These are phyloP conservation scores for Aspergillus diversus DNA, from an alignment of 495 filamentous ascomycete species.

Conservation along the genomic window DNA sequence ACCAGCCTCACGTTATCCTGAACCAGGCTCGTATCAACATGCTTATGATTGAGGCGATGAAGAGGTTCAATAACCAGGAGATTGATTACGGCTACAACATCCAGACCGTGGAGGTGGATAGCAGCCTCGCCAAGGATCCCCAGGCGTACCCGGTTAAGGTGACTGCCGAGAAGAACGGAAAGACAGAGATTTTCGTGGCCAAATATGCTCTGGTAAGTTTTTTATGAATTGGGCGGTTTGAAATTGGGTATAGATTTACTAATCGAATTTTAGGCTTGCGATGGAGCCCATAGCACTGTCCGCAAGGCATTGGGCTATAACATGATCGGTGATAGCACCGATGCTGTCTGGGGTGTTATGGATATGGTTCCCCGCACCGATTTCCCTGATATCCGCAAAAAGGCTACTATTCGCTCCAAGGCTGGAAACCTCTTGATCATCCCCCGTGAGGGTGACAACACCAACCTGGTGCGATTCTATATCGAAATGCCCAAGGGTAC, in stretches of 20 bases:
- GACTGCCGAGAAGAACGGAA: slow-evolving; percentile 54
- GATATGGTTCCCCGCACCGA: slow-evolving; percentile 74
- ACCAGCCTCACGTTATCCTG: slow-evolving; percentile 74
- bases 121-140: slow-evolving; percentile 36
- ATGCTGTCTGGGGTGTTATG: slow-evolving; percentile 83
- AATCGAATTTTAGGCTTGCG: slow-evolving; percentile 60
- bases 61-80: slow-evolving; percentile 43
- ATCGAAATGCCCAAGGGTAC: slow-evolving; percentile 65
- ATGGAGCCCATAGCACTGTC: slow-evolving; percentile 75
- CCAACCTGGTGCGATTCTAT: slow-evolving; percentile 70
- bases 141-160: slow-evolving; percentile 58
- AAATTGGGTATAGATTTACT: background rate
- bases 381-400: slow-evolving; percentile 81
- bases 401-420: slow-evolving; percentile 64
- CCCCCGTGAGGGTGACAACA: slow-evolving; percentile 65
- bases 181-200: slow-evolving; percentile 56
- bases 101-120: slow-evolving; percentile 55
- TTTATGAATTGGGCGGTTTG: background rate
- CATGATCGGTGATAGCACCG: slow-evolving; percentile 75
- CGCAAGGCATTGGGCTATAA: slow-evolving; percentile 68
- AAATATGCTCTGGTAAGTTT: slow-evolving; percentile 69
- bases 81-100: slow-evolving; percentile 69
- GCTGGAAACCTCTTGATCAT: slow-evolving; percentile 71
- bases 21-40: slow-evolving; percentile 76
- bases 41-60: slow-evolving; percentile 59